Base-by-base conservation (phyloP, 768 basidiomycete genomes). In the Wakefieldia striispora region DNA sequence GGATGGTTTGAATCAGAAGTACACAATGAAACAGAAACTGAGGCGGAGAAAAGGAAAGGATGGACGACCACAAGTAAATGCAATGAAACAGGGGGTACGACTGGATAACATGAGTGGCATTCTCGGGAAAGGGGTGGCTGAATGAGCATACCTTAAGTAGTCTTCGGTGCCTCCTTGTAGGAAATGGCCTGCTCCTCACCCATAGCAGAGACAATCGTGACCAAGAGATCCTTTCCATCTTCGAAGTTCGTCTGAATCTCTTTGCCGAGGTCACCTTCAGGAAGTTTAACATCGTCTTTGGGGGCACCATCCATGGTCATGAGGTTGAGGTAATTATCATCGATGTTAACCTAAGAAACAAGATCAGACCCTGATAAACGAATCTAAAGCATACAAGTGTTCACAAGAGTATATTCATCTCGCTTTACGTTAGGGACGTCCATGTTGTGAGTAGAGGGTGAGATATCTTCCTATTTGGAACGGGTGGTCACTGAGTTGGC, bases 391-490 rank as follows among this genome's bases (percentile, higher is more conserved):
- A 40, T 44, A 53, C 45, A 40, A 40, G 23, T 14, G 41, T 78
- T 64, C 68, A 92, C 89, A 66, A 99, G 86, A 64, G 86, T 80
- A 80, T 85, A 98, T 83, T 99, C 97, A 53, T 75, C 79, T 70
- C 95, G 90, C 42, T 24, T 54, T 68, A 99, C 93, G 75, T 97
- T 90, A 71, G 95, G 95, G 64, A 97, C 95, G 61, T 97, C 95
- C 91, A 99, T 94, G 80, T 99, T 99, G 83, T 99, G 97, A 70
- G 95, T 99, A 67, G 93, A 95, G 63, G 92, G 92, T 61, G 70
- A 91, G 71, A 93, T 90, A 80, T 91, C 91, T 82, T 93, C 91
- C 88, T 91, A 68, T 73, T 54, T 33, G 34, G 36, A 2, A 26
- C 50, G 47, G 26, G 56, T 44, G 17, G 45, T 55, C n/a, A n/a